Percentiles rank a stretch among this genome's conserved stretches.
Conservation (phyloP, 345 rosid genomes). For the Physaria fendleri region DNA sequence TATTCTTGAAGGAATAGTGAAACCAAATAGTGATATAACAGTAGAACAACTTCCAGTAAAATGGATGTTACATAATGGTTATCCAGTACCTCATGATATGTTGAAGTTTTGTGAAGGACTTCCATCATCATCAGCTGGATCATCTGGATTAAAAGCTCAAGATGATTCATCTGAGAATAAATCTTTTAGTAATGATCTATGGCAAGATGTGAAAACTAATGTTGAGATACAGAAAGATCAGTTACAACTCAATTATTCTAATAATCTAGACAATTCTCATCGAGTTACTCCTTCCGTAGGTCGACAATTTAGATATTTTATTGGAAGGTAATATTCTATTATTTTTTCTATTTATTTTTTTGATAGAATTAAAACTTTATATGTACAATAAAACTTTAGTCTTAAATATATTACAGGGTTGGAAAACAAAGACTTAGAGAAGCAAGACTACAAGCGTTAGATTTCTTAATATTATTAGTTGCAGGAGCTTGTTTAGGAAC, state of each 20-base stretch:
- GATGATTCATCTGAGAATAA: slow-evolving; percentile 24
- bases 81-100: slow-evolving; percentile 75
- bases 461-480: slow-evolving; percentile 59
- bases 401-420: slow-evolving; percentile 45
- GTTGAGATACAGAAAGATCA: slow-evolving; percentile 38
- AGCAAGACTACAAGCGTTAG: slow-evolving; percentile 61
- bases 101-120: slow-evolving; percentile 52
- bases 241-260: slow-evolving; percentile 33
- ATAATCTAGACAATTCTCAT: slow-evolving; percentile 56
- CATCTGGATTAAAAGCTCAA: no score
- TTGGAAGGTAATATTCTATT: slow-evolving; percentile 95
- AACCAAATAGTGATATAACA: slow-evolving; percentile 45
- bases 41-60: slow-evolving; percentile 69
- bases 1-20: slow-evolving; percentile 69
- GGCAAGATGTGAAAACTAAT: slow-evolving; percentile 41
- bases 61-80: slow-evolving; percentile 90
- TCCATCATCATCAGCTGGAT: slow-evolving; percentile 19
- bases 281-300: slow-evolving; percentile 52
- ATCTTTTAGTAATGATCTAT: slow-evolving; percentile 50
- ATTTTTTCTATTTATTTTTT: no score
- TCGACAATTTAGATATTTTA: slow-evolving; percentile 69
- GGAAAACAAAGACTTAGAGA: slow-evolving; percentile 82
- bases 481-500: slow-evolving; percentile 92
- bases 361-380: neutral
- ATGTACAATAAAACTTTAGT: neutral